Conservation (phyloP, 176 grass and related monocot genomes). For the Bonia amplexicaulis region DNA sequence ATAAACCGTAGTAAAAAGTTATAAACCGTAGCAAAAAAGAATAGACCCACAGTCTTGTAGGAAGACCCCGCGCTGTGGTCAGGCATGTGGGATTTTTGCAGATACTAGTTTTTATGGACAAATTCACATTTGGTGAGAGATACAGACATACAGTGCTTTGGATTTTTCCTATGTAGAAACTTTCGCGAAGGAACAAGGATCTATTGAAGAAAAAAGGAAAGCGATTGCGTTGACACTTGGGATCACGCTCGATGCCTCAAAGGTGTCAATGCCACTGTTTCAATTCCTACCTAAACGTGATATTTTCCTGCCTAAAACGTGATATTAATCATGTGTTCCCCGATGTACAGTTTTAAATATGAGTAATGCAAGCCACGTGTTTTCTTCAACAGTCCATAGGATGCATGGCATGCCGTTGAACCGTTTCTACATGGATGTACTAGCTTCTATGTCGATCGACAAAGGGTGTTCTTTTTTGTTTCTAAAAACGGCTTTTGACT, state of each 20-base stretch:
- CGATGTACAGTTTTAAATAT: not conserved
- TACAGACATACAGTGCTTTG: not conserved
- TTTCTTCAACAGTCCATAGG: not conserved
- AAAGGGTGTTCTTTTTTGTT: no score
- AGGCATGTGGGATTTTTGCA: not conserved
- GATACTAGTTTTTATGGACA: not conserved
- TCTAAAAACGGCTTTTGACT: no score
- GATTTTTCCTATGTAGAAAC: not conserved
- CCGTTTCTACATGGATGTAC: not conserved
- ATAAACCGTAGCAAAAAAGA: no score
- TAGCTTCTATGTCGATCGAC: not conserved
- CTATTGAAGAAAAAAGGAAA: not conserved
- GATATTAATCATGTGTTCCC: not conserved
- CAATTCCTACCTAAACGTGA: not conserved
- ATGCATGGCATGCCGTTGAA: not conserved
- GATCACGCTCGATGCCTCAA: not conserved
- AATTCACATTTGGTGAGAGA: not conserved
- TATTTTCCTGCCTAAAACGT: not conserved
- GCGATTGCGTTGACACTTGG: not conserved
- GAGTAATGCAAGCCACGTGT: not conserved
- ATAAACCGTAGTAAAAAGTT: no score
- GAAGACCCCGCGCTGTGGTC: not conserved
- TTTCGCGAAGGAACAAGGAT: not conserved
- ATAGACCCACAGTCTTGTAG: not conserved
- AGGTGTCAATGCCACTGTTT: not conserved